phyloP scores from a whole-genome alignment of 805 yeast species.

The Wickerhamiella siamensis region DNA sequence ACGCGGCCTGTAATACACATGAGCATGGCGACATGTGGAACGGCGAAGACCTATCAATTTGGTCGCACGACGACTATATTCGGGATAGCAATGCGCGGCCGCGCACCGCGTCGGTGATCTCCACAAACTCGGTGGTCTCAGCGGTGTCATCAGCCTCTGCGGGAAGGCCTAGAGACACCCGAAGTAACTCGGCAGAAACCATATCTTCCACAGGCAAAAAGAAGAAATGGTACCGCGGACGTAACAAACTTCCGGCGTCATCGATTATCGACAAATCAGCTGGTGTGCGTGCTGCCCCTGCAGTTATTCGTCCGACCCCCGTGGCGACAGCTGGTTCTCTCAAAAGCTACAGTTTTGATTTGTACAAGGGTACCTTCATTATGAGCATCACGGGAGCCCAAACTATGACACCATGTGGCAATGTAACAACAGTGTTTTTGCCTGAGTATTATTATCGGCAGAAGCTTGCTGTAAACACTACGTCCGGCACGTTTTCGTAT shows the following conservation, averaged over 20 bases:
- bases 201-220: too few species aligned
- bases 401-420: slow-evolving; percentile 4
- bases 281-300: slow-evolving; percentile 64
- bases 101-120: neutral
- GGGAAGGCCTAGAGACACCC: too few species aligned
- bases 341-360: slow-evolving; percentile 42
- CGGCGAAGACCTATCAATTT: slow-evolving; percentile 82
- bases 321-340: slow-evolving; percentile 48
- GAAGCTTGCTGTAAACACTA: neutral
- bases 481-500: slow-evolving; percentile 9
- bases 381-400: slow-evolving; percentile 29
- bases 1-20: slow-evolving; percentile 58
- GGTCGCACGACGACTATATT: slow-evolving; percentile 33
- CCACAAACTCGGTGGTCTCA: neutral
- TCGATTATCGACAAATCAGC: slow-evolving; percentile 15
- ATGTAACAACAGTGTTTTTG: slow-evolving; percentile 33
- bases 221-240: neutral
- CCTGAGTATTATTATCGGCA: slow-evolving; percentile 60
- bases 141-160: too few species aligned
- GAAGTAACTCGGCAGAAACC: neutral
- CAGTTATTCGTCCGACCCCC: slow-evolving; percentile 68
- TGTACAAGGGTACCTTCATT: slow-evolving; percentile 33
- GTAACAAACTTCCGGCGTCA: neutral
- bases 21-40: slow-evolving; percentile 88
- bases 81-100: neutral